phyloP scores from a whole-genome alignment of 2,329 filamentous ascomycete species.

The Trichoderma arundinaceum region DNA sequence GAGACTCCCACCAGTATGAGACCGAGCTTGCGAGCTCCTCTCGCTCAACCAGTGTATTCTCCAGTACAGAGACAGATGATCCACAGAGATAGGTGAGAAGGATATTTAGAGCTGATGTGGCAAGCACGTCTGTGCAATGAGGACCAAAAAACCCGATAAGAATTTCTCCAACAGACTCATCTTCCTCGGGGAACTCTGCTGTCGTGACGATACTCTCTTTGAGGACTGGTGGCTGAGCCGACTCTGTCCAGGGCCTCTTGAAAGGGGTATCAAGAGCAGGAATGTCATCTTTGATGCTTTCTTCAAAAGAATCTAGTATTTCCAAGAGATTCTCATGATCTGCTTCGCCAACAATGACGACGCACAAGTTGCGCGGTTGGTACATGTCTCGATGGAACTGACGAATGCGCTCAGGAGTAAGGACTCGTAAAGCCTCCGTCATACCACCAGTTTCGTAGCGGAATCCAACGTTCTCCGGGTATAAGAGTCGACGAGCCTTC shows the following conservation, averaged over 20 bases:
- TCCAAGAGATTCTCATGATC: slow-evolving; percentile 79
- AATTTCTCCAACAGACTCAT: slow-evolving; percentile 91
- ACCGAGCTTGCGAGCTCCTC: slow-evolving; percentile 90
- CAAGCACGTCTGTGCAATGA: slow-evolving; percentile 71
- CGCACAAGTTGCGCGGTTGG: slow-evolving; percentile 90
- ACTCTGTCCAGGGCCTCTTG: slow-evolving; percentile 89
- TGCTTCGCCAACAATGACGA: slow-evolving; percentile 91
- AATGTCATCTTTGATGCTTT: slow-evolving; percentile 81
- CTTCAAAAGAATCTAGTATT: slow-evolving; percentile 87
- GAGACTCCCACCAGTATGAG: slow-evolving; percentile 76
- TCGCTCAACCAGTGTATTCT: slow-evolving; percentile 90
- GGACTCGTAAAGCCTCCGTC: slow-evolving; percentile 85
- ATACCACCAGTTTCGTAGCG: slow-evolving; percentile 98
- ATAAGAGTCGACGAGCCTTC: slow-evolving; percentile 77
- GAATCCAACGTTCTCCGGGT: slow-evolving; percentile 89
- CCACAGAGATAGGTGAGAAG: slow-evolving; percentile 87
- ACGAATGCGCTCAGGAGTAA: slow-evolving; percentile 90
- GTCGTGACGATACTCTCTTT: slow-evolving; percentile 74
- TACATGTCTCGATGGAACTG: slow-evolving; percentile 97
- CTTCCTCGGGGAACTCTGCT: slow-evolving; percentile 93
- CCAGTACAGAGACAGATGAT: slow-evolving; percentile 88
- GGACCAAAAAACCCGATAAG: slow-evolving; percentile 87
- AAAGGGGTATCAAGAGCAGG: slow-evolving; percentile 77
- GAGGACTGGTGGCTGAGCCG: slow-evolving; percentile 74
- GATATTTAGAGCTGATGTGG: slow-evolving; percentile 76